phyloP scores from a whole-genome alignment of 2,329 filamentous ascomycete species.

The Sodiomyces alkalinus region DNA sequence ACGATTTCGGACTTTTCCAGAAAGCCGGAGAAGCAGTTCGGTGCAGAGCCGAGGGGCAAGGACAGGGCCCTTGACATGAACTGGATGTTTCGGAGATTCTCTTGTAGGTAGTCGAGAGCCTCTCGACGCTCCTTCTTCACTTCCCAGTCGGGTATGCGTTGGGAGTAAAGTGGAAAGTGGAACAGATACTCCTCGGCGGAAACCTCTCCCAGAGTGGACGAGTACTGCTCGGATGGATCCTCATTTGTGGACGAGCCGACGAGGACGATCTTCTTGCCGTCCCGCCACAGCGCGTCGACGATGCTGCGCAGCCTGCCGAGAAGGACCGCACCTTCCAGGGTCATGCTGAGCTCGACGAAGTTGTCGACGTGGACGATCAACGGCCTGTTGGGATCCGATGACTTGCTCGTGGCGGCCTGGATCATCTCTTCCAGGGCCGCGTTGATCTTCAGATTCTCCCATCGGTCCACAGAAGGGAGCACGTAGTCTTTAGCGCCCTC shows the following conservation, averaged over 20 bases:
- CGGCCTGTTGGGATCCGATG: conserved; percentile 19
- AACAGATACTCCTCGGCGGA: conserved; percentile 25
- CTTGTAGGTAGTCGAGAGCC: conserved; percentile 21
- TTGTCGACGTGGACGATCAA: conserved; percentile 71
- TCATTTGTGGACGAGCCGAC: conserved; percentile 59
- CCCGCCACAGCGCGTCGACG: conserved; percentile 55
- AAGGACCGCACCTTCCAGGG: conserved; percentile 53
- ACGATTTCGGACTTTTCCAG: conserved; percentile 5
- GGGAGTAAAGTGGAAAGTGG: conserved; percentile 11
- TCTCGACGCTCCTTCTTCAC: conserved; percentile 9
- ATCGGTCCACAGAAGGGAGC: conserved; percentile 28
- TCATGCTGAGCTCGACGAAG: conserved; percentile 60
- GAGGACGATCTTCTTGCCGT: conserved; percentile 58
- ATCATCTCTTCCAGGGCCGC: conserved; percentile 42
- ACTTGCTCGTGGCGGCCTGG: conserved; percentile 24
- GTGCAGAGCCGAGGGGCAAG: conserved; percentile 10
- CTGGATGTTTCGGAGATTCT: conserved; percentile 31
- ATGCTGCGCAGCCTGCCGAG: conserved; percentile 54
- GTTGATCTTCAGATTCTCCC: conserved; percentile 47
- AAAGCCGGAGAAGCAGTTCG: not conserved
- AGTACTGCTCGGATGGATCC: conserved; percentile 28
- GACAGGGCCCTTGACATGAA: conserved; percentile 28
- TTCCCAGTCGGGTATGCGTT: conserved; percentile 2
- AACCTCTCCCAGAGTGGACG: conserved; percentile 21
- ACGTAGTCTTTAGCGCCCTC: conserved; percentile 16